Evolutionary conservation across 805 yeast genomes (phyloP).

Genomic region (Candida michaelii): DNA sequence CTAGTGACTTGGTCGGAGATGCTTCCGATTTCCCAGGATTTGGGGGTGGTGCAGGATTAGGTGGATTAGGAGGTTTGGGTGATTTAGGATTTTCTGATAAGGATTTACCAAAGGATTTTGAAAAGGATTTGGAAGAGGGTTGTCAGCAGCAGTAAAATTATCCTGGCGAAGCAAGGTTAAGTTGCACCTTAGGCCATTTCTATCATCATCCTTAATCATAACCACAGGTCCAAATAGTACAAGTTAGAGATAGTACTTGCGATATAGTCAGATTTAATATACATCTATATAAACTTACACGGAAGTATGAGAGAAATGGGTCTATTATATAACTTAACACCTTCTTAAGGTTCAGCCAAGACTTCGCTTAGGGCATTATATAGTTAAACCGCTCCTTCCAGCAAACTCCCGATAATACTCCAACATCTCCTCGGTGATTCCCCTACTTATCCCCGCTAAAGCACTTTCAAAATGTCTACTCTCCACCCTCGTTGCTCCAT

Average conservation of each 20-base stretch:
- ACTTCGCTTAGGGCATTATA: too few species aligned
- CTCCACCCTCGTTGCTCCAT: slow-evolving; percentile 52
- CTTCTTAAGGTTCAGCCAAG: too few species aligned
- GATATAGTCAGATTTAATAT: too few species aligned
- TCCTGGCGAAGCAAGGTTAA: too few species aligned
- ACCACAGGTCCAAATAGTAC: too few species aligned
- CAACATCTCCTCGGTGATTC: slow-evolving; percentile 85
- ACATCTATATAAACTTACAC: too few species aligned
- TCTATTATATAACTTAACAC: too few species aligned
- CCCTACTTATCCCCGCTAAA: slow-evolving; percentile 62
- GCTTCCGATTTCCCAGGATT: slow-evolving; percentile 47
- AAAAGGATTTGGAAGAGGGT: slow-evolving; percentile 54
- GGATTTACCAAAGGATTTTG: slow-evolving; percentile 54
- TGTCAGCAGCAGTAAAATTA: slow-evolving; percentile 48
- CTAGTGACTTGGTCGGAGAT: slow-evolving; percentile 68
- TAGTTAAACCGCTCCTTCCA: slow-evolving; percentile 29
- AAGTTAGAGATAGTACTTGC: too few species aligned
- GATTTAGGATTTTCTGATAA: slow-evolving; percentile 50
- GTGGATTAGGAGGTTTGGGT: slow-evolving; percentile 35
- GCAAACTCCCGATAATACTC: slow-evolving; percentile 66
- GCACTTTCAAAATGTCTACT: slow-evolving; percentile 73
- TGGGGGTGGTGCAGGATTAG: slow-evolving; percentile 40
- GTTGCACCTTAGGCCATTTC: too few species aligned
- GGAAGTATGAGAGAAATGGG: too few species aligned
- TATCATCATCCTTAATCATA: too few species aligned